A percentile compares a stretch with the other conserved stretches of the same genome.
These are phyloP conservation scores for Alternaria brassicicola DNA, from an alignment of 2,329 filamentous ascomycete species.

Conservation along the genomic window DNA sequence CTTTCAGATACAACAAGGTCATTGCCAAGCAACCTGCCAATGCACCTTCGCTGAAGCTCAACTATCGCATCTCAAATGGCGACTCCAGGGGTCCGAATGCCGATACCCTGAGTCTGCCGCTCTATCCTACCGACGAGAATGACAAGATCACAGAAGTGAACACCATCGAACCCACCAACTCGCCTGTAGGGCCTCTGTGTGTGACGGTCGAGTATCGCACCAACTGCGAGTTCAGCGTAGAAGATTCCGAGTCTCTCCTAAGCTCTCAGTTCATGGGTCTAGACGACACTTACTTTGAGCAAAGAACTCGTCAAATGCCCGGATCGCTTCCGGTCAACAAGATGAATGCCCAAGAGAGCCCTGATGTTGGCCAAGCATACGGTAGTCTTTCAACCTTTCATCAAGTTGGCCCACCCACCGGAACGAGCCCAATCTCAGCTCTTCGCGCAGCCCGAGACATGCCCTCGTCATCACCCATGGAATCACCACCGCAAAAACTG, in stretches of 20 bases:
- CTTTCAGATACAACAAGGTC: slow-evolving; percentile 82
- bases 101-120: slow-evolving; percentile 73
- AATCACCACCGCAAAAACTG: slow-evolving; percentile 58
- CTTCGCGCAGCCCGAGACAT: slow-evolving; percentile 71
- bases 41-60: slow-evolving; percentile 70
- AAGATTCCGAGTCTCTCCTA: slow-evolving; percentile 86
- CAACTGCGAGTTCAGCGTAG: slow-evolving; percentile 88
- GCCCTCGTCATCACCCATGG: slow-evolving; percentile 57
- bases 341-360: slow-evolving; percentile 54
- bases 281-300: slow-evolving; percentile 85
- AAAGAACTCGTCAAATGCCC: slow-evolving; percentile 68
- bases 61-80: slow-evolving; percentile 77
- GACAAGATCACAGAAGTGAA: slow-evolving; percentile 70
- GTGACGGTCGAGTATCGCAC: slow-evolving; percentile 83
- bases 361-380: slow-evolving; percentile 78
- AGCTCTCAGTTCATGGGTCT: slow-evolving; percentile 93
- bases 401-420: slow-evolving; percentile 73
- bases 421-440: slow-evolving; percentile 85
- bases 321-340: slow-evolving; percentile 76
- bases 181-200: slow-evolving; percentile 82
- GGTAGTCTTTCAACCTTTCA: slow-evolving; percentile 90
- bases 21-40: slow-evolving; percentile 71
- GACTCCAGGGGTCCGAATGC: slow-evolving; percentile 59
- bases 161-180: slow-evolving; percentile 81
- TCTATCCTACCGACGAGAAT: slow-evolving; percentile 61